Percentiles rank a stretch among this genome's conserved stretches.
Conservation (phyloP, 2,329 filamentous ascomycete species). For the Phialophora macrospora region DNA sequence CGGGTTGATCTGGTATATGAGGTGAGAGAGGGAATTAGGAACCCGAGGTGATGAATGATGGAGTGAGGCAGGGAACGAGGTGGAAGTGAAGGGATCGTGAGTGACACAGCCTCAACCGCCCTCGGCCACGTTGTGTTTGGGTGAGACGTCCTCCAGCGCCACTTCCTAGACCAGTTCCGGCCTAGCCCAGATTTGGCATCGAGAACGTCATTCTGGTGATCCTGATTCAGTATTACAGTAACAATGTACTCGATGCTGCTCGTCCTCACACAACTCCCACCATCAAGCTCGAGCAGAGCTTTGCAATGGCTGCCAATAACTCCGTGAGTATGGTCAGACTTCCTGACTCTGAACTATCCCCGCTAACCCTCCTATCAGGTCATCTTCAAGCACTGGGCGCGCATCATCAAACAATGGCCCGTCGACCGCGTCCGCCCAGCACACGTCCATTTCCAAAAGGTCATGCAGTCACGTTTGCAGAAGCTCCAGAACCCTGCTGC, state of each 20-base stretch:
- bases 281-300: neutral
- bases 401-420: constrained; percentile 53
- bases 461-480: constrained; percentile 38
- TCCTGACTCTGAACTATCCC: neutral
- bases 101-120: constrained; percentile 2
- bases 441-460: constrained; percentile 51
- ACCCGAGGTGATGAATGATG: constrained; percentile 3
- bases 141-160: neutral
- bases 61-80: constrained; percentile 1
- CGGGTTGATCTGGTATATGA: constrained; percentile 2
- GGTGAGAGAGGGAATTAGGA: constrained; percentile 12
- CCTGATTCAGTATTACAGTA: neutral
- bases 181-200: constrained; percentile 1
- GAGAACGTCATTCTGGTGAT: neutral
- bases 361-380: constrained; percentile 33
- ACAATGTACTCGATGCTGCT: neutral
- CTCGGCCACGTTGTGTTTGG: constrained; percentile 2
- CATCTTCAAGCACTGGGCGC: constrained; percentile 47
- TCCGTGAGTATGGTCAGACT: constrained; percentile 37
- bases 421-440: constrained; percentile 51
- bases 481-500: constrained; percentile 25
- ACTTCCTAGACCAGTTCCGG: neutral
- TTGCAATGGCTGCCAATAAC: constrained; percentile 40
- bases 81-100: constrained; percentile 18
- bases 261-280: no score